A percentile compares a stretch with the other conserved stretches of the same genome.
Conservation (phyloP, 192 early-diverging fungal species). For the Gamsiella multidivaricata region DNA sequence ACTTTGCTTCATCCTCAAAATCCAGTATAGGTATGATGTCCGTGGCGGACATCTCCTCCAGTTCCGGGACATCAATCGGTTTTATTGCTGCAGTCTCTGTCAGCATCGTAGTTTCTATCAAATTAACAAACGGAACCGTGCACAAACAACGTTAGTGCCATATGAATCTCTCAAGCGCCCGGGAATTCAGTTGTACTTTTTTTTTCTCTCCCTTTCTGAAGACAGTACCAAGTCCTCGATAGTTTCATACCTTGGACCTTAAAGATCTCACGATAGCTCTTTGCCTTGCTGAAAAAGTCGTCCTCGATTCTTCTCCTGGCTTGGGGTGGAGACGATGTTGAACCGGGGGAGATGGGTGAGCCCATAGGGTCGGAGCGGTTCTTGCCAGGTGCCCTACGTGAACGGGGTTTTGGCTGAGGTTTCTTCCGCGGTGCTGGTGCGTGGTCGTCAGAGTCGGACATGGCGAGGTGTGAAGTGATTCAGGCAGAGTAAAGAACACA, state of each 20-base stretch:
- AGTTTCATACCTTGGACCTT: constrained; percentile 22
- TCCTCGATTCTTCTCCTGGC: constrained; percentile 26
- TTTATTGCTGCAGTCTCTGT: constrained; percentile 12
- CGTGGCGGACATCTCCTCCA: not conserved
- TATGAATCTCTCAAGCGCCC: no score
- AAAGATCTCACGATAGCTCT: constrained; percentile 9
- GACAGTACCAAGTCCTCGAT: no score
- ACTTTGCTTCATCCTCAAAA: constrained; percentile 34
- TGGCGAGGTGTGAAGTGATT: not conserved
- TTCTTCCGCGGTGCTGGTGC: constrained; percentile 5
- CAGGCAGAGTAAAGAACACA: no score
- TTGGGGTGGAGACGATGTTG: constrained; percentile 9
- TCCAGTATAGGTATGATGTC: constrained; percentile 19
- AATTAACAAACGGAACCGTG: not conserved
- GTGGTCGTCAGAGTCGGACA: constrained; percentile 33
- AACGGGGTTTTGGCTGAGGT: constrained; percentile 26
- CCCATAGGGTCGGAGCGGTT: not conserved
- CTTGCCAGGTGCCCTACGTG: constrained; percentile 2
- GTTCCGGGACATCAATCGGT: not conserved
- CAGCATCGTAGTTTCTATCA: not conserved
- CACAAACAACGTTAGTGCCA: no score
- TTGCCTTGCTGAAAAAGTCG: constrained; percentile 51
- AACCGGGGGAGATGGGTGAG: constrained; percentile 1
- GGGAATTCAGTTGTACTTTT: no score
- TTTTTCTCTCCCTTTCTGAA: not conserved